A percentile compares a stretch with the other conserved stretches of the same genome.
phyloP scores from a whole-genome alignment of 176 grass and related monocot species.

The Aegilops bicornis region DNA sequence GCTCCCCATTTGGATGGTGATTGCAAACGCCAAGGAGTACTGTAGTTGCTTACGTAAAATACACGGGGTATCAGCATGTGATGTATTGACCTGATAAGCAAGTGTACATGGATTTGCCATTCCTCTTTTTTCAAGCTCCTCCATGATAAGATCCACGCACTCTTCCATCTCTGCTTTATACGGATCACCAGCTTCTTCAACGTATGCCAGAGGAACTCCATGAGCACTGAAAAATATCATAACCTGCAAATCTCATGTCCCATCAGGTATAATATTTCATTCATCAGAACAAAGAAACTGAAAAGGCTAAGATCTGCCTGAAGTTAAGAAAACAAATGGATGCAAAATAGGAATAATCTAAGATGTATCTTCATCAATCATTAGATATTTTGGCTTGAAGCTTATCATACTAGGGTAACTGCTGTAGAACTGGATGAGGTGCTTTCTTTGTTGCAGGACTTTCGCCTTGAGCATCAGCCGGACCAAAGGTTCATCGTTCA shows the following conservation, averaged over 20 bases:
- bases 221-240: conserved; percentile 99
- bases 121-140: conserved; percentile 77
- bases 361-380: conserved; percentile 11
- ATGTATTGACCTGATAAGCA: conserved; percentile 80
- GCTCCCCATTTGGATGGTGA: not conserved
- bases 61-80: not conserved
- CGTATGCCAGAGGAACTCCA: conserved; percentile 95
- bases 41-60: conserved; percentile 2
- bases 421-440: not conserved
- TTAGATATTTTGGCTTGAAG: conserved; percentile 12
- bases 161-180: conserved; percentile 99
- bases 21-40: not conserved
- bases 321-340: conserved; percentile 1
- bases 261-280: conserved; percentile 10
- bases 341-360: conserved; percentile 10
- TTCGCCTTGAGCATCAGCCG: not conserved
- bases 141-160: conserved; percentile 95
- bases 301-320: conserved; percentile 6
- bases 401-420: not conserved
- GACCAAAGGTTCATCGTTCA: not conserved
- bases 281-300: not conserved
- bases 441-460: not conserved
- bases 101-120: conserved; percentile 85
- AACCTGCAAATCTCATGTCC: conserved; percentile 53
- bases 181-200: conserved; percentile 97